These are phyloP conservation scores for Phytopythium kandeliae DNA, from an alignment of 352 stramenopile species.

Conservation along the genomic window DNA sequence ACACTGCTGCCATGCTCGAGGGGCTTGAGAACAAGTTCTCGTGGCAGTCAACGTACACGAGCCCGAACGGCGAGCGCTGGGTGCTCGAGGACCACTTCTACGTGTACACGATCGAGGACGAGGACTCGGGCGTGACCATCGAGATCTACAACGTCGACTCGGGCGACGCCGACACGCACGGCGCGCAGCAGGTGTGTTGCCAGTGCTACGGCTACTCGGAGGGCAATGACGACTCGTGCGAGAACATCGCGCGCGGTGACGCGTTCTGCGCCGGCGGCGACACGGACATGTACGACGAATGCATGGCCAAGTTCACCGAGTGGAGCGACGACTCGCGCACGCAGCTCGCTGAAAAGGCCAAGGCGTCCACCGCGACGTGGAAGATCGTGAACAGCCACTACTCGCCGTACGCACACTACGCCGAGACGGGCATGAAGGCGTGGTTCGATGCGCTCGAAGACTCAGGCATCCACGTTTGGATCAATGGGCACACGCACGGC, in stretches of 20 bases:
- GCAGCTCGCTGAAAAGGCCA: conserved; percentile 41
- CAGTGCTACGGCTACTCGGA: conserved; percentile 77
- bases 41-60: conserved; percentile 60
- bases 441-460: conserved; percentile 55
- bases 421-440: conserved; percentile 40
- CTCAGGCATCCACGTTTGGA: conserved; percentile 52
- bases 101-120: conserved; percentile 43
- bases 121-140: conserved; percentile 34
- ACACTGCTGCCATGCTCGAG: conserved; percentile 36
- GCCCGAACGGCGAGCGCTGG: conserved; percentile 69
- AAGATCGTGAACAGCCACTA: conserved; percentile 87
- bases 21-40: conserved; percentile 52
- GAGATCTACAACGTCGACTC: conserved; percentile 77
- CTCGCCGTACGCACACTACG: conserved; percentile 70
- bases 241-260: conserved; percentile 44
- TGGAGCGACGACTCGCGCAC: conserved; percentile 71
- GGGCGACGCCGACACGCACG: conserved; percentile 59
- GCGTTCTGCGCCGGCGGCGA: conserved; percentile 47
- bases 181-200: conserved; percentile 68
- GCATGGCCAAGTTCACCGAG: conserved; percentile 49
- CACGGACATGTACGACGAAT: conserved; percentile 50
- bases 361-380: conserved; percentile 65
- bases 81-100: conserved; percentile 68
- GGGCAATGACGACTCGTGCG: conserved; percentile 43
- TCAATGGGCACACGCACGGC: conserved; percentile 73